Base-by-base conservation (phyloP, 495 filamentous ascomycete genomes). In the Neurospora intermedia region DNA sequence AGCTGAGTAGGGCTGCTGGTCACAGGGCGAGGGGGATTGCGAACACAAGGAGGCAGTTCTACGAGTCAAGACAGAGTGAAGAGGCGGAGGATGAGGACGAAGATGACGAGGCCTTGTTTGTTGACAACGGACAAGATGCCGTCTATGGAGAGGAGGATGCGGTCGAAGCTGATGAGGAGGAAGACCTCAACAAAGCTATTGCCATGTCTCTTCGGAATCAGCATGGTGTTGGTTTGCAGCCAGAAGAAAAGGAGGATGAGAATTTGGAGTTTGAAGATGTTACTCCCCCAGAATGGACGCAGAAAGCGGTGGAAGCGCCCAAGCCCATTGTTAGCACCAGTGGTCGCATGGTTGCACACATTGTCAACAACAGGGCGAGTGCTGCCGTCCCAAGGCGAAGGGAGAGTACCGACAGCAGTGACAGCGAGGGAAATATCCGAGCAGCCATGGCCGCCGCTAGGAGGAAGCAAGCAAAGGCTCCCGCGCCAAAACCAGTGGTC, bases 161-260 rank as follows among this genome's bases (percentile, higher is more conserved):
- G 70, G 77, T 27, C 40, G 81, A 86, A 42, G 81, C 85, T 27
- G 85, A 88, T 69, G 92, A 94, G 69, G 92, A 96, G 41, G 89
- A 93, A 73, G 92, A 95, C 72, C 86, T 98, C 0, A 88, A 88
- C 70, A 86, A 86, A 76, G 95, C 95, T 11, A 96, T 98, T 80
- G 90, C 90, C 0, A 85, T 98, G 82, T 98, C 95, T 15, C 81
- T 97, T 4, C 82, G 84, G 71, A 84, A 81, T 41, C 82, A 87
- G 31, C 82, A 84, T 46, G 78, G 82, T 10, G 71, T 79, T 3
- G 74, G 66, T n/a, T 70, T 76, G 39, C 39, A 40, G 1, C 76
- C 81, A 15, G 79, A 81, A 9, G 80, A 81, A 42, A 78, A 82
- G 43, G 79, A 85, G 31, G 82, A 83, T 8, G 80, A 80, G n/a